A percentile compares a stretch with the other conserved stretches of the same genome.
phyloP scores from a whole-genome alignment of 2,329 filamentous ascomycete genomes.

The Pyrenochaeta sp. region DNA sequence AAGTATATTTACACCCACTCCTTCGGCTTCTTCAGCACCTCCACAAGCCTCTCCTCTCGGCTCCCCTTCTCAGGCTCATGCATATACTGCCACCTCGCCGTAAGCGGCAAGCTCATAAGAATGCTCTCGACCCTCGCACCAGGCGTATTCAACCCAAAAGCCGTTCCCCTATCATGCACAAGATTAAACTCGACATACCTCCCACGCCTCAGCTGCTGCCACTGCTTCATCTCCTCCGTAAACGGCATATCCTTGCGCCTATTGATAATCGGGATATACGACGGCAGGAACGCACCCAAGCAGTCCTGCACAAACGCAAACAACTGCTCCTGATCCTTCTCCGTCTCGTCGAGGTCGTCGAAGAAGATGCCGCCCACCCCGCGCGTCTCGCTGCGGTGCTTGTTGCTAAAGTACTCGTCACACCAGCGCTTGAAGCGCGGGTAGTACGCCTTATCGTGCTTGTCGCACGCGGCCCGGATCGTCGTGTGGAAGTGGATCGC shows the following conservation, averaged over 20 bases:
- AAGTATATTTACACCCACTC: conserved; percentile 66
- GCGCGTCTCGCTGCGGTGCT: conserved; percentile 84
- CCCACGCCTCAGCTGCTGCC: conserved; percentile 95
- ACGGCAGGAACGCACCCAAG: conserved; percentile 85
- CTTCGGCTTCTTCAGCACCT: conserved; percentile 69
- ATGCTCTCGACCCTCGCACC: conserved; percentile 95
- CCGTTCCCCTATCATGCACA: conserved; percentile 93
- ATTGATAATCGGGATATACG: conserved; percentile 88
- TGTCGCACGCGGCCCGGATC: conserved; percentile 91
- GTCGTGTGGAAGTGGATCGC: conserved; percentile 95
- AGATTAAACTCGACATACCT: conserved; percentile 98
- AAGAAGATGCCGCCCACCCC: conserved; percentile 98
- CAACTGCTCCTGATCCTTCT: conserved; percentile 85
- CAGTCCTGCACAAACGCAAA: conserved; percentile 90
- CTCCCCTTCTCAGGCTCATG: conserved; percentile 78
- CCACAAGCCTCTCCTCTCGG: conserved; percentile 80
- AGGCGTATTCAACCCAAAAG: conserved; percentile 92
- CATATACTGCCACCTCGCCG: conserved; percentile 96
- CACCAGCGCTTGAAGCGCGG: conserved; percentile 98
- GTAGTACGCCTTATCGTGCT: conserved; percentile 91
- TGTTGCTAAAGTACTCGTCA: conserved; percentile 95
- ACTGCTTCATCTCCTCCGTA: conserved; percentile 85
- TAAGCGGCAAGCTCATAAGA: conserved; percentile 93
- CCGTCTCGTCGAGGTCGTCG: conserved; percentile 88
- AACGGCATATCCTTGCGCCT: conserved; percentile 91